These are phyloP conservation scores for Zymoseptoria tritici DNA, from an alignment of 2,329 filamentous ascomycete genomes.

Conservation along the genomic window DNA sequence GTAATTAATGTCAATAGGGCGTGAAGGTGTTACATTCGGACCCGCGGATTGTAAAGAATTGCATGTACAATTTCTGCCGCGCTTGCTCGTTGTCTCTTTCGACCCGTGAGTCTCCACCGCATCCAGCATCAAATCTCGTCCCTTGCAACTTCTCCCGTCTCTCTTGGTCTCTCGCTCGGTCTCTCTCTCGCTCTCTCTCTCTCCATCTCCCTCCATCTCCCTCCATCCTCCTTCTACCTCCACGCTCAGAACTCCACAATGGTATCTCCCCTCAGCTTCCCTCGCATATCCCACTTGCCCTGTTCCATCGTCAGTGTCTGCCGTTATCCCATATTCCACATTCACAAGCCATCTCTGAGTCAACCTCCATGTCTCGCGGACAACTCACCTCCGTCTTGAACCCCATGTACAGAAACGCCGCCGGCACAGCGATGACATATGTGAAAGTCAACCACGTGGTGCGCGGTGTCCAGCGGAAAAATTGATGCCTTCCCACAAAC, in stretches of 20 bases:
- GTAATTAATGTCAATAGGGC: constrained; percentile 1
- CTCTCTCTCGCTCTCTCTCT: too few species aligned
- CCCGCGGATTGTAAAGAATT: background rate
- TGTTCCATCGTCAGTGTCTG: constrained; percentile 33
- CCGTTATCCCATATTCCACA: too few species aligned
- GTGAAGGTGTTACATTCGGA: background rate
- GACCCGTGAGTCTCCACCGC: background rate
- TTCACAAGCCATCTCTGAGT: too few species aligned
- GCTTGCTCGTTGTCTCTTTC: background rate
- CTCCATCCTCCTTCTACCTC: background rate
- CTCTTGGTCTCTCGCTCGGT: background rate
- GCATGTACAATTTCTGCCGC: background rate
- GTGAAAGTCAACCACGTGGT: constrained; percentile 73
- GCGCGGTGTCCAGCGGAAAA: constrained; percentile 86
- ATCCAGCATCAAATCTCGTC: background rate
- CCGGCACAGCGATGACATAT: constrained; percentile 67
- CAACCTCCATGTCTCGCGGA: background rate
- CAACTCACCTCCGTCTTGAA: constrained; percentile 78
- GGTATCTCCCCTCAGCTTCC: constrained; percentile 82
- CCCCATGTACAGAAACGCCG: constrained; percentile 60
- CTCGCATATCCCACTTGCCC: constrained; percentile 81
- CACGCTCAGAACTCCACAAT: constrained; percentile 63
- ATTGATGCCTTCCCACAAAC: constrained; percentile 77
- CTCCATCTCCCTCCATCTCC: background rate
- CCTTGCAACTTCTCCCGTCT: too few species aligned